Evolutionary conservation across 2,329 filamentous ascomycete species (phyloP).

Genomic region (Stagonosporopsis cucurbitacearum): DNA sequence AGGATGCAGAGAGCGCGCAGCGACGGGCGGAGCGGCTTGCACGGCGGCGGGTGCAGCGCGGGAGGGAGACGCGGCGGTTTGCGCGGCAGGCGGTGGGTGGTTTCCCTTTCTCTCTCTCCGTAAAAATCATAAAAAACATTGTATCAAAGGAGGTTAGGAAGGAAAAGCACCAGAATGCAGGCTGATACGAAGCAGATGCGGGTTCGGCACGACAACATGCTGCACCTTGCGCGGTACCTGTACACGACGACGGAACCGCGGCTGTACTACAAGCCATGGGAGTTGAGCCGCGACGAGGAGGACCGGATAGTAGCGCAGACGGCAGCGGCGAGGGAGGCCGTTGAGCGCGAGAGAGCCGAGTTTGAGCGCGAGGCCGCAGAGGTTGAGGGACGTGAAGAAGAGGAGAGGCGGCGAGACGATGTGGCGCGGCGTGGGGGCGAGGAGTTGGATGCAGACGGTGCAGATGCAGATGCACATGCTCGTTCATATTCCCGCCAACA

Average conservation of each 20-base stretch:
- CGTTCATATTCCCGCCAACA: no score
- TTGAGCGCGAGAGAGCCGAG: constrained; percentile 69
- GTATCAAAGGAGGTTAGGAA: no score
- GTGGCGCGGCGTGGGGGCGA: constrained; percentile 6
- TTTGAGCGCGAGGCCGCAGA: constrained; percentile 71
- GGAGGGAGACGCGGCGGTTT: constrained; percentile 73
- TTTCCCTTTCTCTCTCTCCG: no score
- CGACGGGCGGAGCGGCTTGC: constrained; percentile 70
- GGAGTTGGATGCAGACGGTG: no score
- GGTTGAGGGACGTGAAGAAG: constrained; percentile 58
- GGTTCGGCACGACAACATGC: constrained; percentile 73
- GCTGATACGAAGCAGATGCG: constrained; percentile 67
- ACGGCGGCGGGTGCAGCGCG: constrained; percentile 66
- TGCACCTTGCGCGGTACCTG: constrained; percentile 74
- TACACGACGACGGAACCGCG: constrained; percentile 73
- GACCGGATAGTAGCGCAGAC: constrained; percentile 74
- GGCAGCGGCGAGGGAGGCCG: constrained; percentile 65
- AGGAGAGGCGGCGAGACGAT: constrained; percentile 28
- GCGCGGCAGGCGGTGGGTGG: constrained; percentile 75
- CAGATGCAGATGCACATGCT: no score
- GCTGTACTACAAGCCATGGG: constrained; percentile 86
- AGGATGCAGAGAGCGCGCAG: constrained; percentile 74
- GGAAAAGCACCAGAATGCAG: not conserved
- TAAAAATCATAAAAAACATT: no score
- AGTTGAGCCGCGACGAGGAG: constrained; percentile 72